A percentile compares a stretch with the other conserved stretches of the same genome.
These are phyloP conservation scores for Geranium incanum DNA, from an alignment of 441 rosid species.

Conservation along the genomic window DNA sequence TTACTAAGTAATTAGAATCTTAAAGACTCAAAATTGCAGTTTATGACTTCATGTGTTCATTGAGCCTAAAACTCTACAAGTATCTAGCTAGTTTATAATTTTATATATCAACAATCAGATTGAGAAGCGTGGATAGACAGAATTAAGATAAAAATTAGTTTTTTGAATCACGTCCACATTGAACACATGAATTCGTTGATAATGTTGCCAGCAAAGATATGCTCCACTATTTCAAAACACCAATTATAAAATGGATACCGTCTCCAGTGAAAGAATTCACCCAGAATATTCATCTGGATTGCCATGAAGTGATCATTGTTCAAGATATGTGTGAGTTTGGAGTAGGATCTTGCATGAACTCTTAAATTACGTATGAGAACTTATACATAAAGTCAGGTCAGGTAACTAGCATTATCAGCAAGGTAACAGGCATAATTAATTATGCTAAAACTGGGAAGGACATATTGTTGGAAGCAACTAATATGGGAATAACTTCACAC, in stretches of 20 bases:
- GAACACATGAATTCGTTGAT: no score
- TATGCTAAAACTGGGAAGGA: not conserved
- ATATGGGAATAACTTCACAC: not conserved
- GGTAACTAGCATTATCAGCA: not conserved
- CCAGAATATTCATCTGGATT: not conserved
- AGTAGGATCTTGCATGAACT: not conserved
- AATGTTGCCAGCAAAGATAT: not conserved
- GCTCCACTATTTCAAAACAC: constrained; percentile 1
- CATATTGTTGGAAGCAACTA: not conserved
- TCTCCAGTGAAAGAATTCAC: not conserved
- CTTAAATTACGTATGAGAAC: not conserved
- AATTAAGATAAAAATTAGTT: not conserved
- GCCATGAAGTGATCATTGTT: not conserved
- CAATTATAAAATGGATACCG: not conserved
- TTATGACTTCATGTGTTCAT: not conserved
- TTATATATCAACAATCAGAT: not conserved
- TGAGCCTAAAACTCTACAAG: not conserved
- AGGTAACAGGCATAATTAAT: not conserved
- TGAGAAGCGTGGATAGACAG: not conserved
- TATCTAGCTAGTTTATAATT: not conserved
- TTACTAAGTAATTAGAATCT: not conserved
- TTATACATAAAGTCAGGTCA: not conserved
- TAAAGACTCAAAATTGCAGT: not conserved
- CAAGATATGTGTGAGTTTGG: not conserved
- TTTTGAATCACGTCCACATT: no score